A percentile compares a stretch with the other conserved stretches of the same genome.
Conservation (phyloP, 768 basidiomycete genomes). For the Collybia nuda region DNA sequence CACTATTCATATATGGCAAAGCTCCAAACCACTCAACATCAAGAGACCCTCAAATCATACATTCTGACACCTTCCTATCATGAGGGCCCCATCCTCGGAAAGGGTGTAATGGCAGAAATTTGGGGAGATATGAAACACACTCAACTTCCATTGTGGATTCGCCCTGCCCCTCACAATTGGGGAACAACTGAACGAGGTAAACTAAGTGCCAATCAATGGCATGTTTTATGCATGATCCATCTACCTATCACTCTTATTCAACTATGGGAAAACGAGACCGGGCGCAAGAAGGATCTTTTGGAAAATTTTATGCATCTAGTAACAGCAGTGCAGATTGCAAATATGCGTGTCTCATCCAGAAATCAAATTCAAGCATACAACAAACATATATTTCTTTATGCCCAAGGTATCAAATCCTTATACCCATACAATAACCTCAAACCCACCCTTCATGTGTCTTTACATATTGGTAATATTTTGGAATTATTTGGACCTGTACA, state of each 20-base stretch:
- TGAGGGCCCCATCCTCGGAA: conserved; percentile 20
- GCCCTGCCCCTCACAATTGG: conserved; percentile 26
- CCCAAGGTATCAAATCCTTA: conserved; percentile 6
- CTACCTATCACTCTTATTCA: conserved; percentile 26
- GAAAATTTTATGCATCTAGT: conserved; percentile 28
- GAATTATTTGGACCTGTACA: conserved; percentile 26
- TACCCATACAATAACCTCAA: conserved; percentile 15
- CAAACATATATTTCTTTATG: conserved; percentile 17
- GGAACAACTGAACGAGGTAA: conserved; percentile 27
- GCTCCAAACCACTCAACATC: too few species aligned
- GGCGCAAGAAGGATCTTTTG: conserved; percentile 18
- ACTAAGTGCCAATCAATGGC: conserved; percentile 29
- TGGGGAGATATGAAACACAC: conserved; percentile 29
- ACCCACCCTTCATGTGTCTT: conserved; percentile 20
- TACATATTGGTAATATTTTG: conserved; percentile 23
- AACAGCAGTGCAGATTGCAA: conserved; percentile 18
- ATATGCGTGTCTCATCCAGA: conserved; percentile 15
- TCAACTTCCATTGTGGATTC: conserved; percentile 28
- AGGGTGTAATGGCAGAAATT: conserved; percentile 23
- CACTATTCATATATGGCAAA: neutral
- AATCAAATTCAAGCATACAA: conserved; percentile 19
- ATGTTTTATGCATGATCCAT: conserved; percentile 24
- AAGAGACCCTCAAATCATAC: neutral
- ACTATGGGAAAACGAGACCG: conserved; percentile 15
- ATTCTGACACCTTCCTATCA: neutral